phyloP scores from a whole-genome alignment of 2,329 filamentous ascomycete species.

The Diplodia scrobiculata region DNA sequence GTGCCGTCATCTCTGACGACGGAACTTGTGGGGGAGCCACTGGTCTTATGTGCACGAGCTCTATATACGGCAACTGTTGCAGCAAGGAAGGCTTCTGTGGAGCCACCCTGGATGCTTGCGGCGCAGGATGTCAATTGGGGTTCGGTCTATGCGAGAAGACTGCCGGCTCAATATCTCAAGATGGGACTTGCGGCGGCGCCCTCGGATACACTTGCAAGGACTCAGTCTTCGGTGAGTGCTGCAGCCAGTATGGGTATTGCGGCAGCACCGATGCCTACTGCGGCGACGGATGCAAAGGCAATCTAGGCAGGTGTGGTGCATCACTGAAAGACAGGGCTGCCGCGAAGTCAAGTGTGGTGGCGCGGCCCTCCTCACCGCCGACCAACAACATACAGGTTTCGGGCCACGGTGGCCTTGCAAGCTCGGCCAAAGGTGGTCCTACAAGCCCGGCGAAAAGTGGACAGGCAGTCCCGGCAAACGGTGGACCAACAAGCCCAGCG shows the following conservation, averaged over 20 bases:
- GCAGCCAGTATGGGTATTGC: slow-evolving; percentile 33
- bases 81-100: slow-evolving; percentile 33
- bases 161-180: slow-evolving; percentile 7
- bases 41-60: slow-evolving; percentile 33
- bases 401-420: no score
- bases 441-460: background rate
- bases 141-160: slow-evolving; percentile 33
- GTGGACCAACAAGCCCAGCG: background rate
- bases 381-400: background rate
- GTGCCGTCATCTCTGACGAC: slow-evolving; percentile 31
- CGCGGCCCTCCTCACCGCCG: background rate
- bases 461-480: background rate
- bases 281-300: slow-evolving; percentile 22
- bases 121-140: slow-evolving; percentile 34
- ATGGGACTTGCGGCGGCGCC: slow-evolving; percentile 33
- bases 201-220: slow-evolving; percentile 35
- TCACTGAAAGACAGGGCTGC: background rate
- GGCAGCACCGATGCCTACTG: slow-evolving; percentile 28
- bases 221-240: slow-evolving; percentile 35
- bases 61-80: slow-evolving; percentile 35
- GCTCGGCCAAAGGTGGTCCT: background rate
- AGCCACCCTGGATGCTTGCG: slow-evolving; percentile 32
- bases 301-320: slow-evolving; percentile 25
- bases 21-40: slow-evolving; percentile 33
- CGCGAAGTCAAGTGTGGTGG: slow-evolving; percentile 1